phyloP scores from a whole-genome alignment of 2,329 filamentous ascomycete genomes.

The Sarocladiaceae sp. region DNA sequence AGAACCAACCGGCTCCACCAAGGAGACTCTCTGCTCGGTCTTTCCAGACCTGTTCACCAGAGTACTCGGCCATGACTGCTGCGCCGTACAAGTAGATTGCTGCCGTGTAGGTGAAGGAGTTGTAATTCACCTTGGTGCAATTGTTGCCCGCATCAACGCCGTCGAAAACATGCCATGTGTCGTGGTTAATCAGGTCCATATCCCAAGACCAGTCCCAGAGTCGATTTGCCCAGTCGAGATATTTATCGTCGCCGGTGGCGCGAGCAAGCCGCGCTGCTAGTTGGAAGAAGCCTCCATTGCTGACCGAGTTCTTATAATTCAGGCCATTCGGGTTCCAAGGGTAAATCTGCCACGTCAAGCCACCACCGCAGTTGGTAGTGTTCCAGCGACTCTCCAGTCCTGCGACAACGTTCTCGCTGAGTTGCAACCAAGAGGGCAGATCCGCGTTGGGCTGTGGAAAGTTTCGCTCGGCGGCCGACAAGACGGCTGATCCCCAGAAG shows the following conservation, averaged over 20 bases:
- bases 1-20: slow-evolving; percentile 48
- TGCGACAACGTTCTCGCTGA: slow-evolving; percentile 70
- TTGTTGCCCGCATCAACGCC: slow-evolving; percentile 46
- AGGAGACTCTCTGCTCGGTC: slow-evolving; percentile 49
- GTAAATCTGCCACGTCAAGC: slow-evolving; percentile 80
- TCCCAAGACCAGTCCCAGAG: slow-evolving; percentile 52
- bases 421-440: slow-evolving; percentile 60
- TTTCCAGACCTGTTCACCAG: slow-evolving; percentile 48
- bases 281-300: slow-evolving; percentile 48
- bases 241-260: slow-evolving; percentile 55
- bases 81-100: slow-evolving; percentile 63
- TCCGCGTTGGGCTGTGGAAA: slow-evolving; percentile 56
- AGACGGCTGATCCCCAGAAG: slow-evolving; percentile 66
- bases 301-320: slow-evolving; percentile 72
- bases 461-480: slow-evolving; percentile 65
- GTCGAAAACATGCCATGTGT: slow-evolving; percentile 56
- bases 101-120: slow-evolving; percentile 54
- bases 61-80: slow-evolving; percentile 53
- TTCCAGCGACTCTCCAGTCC: slow-evolving; percentile 69
- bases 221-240: slow-evolving; percentile 50
- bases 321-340: slow-evolving; percentile 68
- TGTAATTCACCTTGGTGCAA: slow-evolving; percentile 47
- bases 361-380: slow-evolving; percentile 59
- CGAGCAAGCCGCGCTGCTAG: slow-evolving; percentile 54
- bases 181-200: slow-evolving; percentile 46